Evolutionary conservation across 2,329 filamentous ascomycete species (phyloP).

Genomic region (Juglanconis sp.): DNA sequence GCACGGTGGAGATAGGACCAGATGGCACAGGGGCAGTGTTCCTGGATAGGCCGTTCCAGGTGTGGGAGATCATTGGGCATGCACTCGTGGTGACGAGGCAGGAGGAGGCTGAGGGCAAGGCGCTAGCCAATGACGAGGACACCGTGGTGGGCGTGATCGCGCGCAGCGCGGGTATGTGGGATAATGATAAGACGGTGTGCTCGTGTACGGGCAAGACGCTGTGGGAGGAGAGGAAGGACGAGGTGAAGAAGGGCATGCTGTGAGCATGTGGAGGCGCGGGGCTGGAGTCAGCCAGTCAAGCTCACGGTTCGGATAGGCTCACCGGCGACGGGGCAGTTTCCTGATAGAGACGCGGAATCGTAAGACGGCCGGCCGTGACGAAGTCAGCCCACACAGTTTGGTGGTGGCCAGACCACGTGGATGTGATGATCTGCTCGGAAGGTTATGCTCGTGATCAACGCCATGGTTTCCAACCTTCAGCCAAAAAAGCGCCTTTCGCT

Average conservation of each 20-base stretch:
- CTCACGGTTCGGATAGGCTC: background rate
- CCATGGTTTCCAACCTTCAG: background rate
- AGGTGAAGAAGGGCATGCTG: slow-evolving; percentile 86
- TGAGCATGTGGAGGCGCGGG: slow-evolving; percentile 39
- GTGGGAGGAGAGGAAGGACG: slow-evolving; percentile 93
- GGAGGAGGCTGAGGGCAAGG: slow-evolving; percentile 52
- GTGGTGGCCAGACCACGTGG: background rate
- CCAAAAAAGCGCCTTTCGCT: background rate
- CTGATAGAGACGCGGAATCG: background rate
- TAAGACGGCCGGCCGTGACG: background rate
- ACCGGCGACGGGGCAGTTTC: background rate
- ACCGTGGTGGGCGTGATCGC: slow-evolving; percentile 93
- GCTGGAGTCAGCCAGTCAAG: background rate
- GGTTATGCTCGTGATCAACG: background rate
- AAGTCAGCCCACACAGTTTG: background rate
- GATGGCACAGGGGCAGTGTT: slow-evolving; percentile 78
- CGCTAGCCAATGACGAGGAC: slow-evolving; percentile 72
- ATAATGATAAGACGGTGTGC: slow-evolving; percentile 97
- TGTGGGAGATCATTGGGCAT: slow-evolving; percentile 95
- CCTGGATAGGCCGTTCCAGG: slow-evolving; percentile 75
- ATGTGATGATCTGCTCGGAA: background rate
- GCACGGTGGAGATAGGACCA: slow-evolving; percentile 70
- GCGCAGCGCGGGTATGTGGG: slow-evolving; percentile 95
- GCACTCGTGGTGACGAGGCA: slow-evolving; percentile 79
- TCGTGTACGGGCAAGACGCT: slow-evolving; percentile 97